A percentile compares a stretch with the other conserved stretches of the same genome.
Conservation (phyloP, 75 land plant genomes). For the Larix kaempferi region DNA sequence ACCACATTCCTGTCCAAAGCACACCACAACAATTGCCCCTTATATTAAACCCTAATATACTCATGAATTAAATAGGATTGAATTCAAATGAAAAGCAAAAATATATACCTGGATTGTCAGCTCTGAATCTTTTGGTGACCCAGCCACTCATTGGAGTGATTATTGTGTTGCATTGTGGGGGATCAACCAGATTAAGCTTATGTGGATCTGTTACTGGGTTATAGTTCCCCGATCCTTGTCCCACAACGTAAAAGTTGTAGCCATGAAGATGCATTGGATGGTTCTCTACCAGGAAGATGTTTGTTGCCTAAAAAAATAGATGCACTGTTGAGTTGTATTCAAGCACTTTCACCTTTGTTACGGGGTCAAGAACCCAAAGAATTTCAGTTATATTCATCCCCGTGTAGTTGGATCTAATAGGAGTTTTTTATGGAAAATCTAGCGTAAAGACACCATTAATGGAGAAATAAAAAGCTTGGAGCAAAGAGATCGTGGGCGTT, state of each 20-base stretch:
- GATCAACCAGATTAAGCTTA: constrained; percentile 61
- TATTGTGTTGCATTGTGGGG: constrained; percentile 57
- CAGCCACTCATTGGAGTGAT: constrained; percentile 49
- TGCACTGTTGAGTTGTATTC: constrained; percentile 60
- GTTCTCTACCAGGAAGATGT: constrained; percentile 44
- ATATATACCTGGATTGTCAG: constrained; percentile 55
- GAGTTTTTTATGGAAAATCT: constrained; percentile 59
- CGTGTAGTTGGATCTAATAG: constrained; percentile 53
- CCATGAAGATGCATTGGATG: constrained; percentile 94
- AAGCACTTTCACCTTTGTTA: constrained; percentile 45
- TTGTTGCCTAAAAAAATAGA: constrained; percentile 62
- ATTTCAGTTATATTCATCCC: constrained; percentile 33
- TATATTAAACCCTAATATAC: too few species aligned
- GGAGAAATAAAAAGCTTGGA: constrained; percentile 35
- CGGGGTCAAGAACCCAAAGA: constrained; percentile 38
- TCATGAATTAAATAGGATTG: too few species aligned
- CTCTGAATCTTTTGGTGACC: constrained; percentile 56
- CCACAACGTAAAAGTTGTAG: constrained; percentile 73
- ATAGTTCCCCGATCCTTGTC: constrained; percentile 69
- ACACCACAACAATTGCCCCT: too few species aligned
- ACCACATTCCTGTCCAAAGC: too few species aligned
- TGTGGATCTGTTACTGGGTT: constrained; percentile 40
- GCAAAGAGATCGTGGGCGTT: constrained; percentile 43
- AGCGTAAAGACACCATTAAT: constrained; percentile 42
- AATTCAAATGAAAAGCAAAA: too few species aligned